phyloP scores from a whole-genome alignment of 2,329 filamentous ascomycete genomes.

The Thelonectria olida region DNA sequence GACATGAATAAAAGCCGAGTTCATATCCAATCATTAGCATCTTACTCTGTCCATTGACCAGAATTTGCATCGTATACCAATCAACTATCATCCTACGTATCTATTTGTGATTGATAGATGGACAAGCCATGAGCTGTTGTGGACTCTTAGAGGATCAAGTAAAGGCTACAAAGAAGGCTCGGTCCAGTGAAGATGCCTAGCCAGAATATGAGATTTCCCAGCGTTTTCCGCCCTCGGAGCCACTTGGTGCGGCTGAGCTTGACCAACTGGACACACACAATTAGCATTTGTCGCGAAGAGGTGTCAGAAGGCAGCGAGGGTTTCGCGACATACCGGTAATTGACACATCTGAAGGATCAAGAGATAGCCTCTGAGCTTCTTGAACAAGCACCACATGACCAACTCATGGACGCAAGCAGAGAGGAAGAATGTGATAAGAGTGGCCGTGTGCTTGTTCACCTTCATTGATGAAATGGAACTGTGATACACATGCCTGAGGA shows the following conservation, averaged over 20 bases:
- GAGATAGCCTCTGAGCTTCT: constrained; percentile 78
- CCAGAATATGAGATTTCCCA: constrained; percentile 84
- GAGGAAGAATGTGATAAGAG: constrained; percentile 78
- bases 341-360: constrained; percentile 79
- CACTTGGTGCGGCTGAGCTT: constrained; percentile 72
- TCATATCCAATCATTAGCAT: constrained; percentile 13
- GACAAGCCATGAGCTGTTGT: not conserved
- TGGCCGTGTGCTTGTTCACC: constrained; percentile 75
- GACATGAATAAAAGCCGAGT: constrained; percentile 25
- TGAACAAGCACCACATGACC: constrained; percentile 83
- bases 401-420: constrained; percentile 78
- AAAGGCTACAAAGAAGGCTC: constrained; percentile 70
- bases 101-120: not conserved
- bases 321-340: constrained; percentile 61
- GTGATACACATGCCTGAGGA: constrained; percentile 83
- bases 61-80: not conserved
- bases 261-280: constrained; percentile 59
- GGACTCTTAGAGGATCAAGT: constrained; percentile 60
- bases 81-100: not conserved
- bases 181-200: constrained; percentile 80
- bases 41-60: not conserved
- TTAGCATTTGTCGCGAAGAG: not conserved
- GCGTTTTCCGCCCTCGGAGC: constrained; percentile 67
- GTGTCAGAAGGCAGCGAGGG: not conserved
- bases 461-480: constrained; percentile 78